Percentiles rank a stretch among this genome's conserved stretches.
phyloP scores from a whole-genome alignment of 768 basidiomycete genomes.

The Podaxis mareebaensis region DNA sequence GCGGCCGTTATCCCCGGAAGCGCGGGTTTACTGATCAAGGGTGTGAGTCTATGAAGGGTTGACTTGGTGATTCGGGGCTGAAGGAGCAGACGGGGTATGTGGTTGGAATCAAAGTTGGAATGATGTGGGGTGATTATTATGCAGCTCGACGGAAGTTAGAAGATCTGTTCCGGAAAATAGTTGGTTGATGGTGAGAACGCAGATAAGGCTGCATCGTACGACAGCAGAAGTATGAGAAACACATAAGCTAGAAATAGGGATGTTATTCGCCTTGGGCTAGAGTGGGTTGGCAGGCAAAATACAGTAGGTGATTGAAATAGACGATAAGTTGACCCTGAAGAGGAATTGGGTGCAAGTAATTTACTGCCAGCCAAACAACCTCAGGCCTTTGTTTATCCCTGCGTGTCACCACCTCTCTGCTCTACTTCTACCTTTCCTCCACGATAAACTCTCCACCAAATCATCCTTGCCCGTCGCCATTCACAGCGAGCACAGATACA shows the following conservation, averaged over 20 bases:
- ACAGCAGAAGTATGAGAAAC: background rate
- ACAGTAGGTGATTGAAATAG: background rate
- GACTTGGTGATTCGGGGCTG: background rate
- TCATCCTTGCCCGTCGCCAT: constrained; percentile 29
- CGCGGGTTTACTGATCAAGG: background rate
- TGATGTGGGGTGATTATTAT: background rate
- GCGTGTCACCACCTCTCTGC: constrained; percentile 27
- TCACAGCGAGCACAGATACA: background rate
- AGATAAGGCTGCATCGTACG: background rate
- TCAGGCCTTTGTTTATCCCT: constrained; percentile 31
- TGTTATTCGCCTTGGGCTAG: background rate
- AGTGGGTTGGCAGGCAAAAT: background rate
- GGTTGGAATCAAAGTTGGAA: background rate
- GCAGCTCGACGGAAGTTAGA: background rate
- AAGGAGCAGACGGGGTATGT: background rate
- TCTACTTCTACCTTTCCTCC: background rate
- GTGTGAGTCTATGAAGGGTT: background rate
- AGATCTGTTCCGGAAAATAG: background rate
- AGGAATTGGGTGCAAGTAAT: background rate
- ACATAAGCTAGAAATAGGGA: background rate
- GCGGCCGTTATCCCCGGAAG: background rate
- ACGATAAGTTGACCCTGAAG: background rate
- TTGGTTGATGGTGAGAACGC: background rate
- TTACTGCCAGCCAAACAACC: background rate
- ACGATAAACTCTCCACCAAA: background rate